Conservation (phyloP, 192 early-diverging fungal genomes). For the Piromyces sp. region DNA sequence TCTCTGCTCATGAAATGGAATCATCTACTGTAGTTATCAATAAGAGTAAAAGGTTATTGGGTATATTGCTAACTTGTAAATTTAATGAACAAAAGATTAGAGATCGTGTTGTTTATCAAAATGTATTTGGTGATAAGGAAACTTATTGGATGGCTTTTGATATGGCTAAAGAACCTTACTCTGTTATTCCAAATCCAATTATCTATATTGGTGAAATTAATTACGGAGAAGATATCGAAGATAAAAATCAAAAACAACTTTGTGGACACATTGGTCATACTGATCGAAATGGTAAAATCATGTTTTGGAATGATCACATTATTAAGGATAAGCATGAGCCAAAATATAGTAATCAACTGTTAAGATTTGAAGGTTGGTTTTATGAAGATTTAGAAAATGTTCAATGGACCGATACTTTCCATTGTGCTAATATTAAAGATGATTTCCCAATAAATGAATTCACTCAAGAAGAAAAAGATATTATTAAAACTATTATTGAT, state of each 20-base stretch:
- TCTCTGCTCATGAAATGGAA: constrained; percentile 31
- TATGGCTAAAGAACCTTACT: constrained; percentile 30
- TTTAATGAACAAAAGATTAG: constrained; percentile 16
- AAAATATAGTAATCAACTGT: not conserved
- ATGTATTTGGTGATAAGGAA: constrained; percentile 48
- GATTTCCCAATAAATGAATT: not conserved
- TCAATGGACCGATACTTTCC: not conserved
- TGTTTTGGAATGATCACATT: not conserved
- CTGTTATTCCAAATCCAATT: not conserved
- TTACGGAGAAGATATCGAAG: not conserved
- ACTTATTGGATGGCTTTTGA: constrained; percentile 50
- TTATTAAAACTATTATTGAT: not conserved
- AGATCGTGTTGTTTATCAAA: constrained; percentile 22
- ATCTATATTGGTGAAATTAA: not conserved
- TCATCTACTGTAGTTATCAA: constrained; percentile 39
- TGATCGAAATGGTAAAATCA: not conserved
- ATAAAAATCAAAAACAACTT: not conserved
- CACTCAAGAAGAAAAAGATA: not conserved
- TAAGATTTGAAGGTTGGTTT: not conserved
- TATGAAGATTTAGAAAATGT: not conserved
- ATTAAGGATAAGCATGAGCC: not conserved
- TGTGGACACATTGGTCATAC: not conserved
- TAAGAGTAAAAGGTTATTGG: constrained; percentile 25
- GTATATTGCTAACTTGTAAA: constrained; percentile 29
- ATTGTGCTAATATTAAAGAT: not conserved